Evolutionary conservation across 164 flowering plant genomes (phyloP).

Genomic region (Vitis amurensis): DNA sequence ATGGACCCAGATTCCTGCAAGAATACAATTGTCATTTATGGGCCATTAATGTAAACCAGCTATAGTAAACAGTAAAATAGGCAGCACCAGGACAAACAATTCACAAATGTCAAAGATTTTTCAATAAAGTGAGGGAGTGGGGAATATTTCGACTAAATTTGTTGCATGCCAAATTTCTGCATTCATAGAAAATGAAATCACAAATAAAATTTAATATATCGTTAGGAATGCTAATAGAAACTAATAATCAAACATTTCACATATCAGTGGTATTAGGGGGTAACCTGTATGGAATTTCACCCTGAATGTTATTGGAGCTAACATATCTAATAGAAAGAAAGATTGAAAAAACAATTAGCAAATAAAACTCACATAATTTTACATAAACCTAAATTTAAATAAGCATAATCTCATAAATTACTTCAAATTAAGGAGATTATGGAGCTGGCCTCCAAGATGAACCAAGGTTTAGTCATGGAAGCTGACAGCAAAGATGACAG

Average conservation of each 20-base stretch:
- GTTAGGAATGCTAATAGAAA: not conserved
- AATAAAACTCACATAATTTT: too few relatives aligned
- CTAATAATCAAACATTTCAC: slow-evolving; percentile 35
- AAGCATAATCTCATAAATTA: slow-evolving; percentile 44
- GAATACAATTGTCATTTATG: slow-evolving; percentile 1
- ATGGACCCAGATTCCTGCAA: slow-evolving; percentile 81
- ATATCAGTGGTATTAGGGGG: slow-evolving; percentile 70
- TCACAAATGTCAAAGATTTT: slow-evolving; percentile 62
- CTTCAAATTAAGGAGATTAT: slow-evolving; percentile 50
- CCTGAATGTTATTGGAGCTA: slow-evolving; percentile 61
- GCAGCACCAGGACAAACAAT: slow-evolving; percentile 26
- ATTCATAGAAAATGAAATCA: not conserved
- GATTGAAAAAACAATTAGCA: not conserved
- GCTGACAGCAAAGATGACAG: slow-evolving; percentile 37
- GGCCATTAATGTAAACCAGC: not conserved
- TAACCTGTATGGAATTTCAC: slow-evolving; percentile 58
- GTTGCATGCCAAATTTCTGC: slow-evolving; percentile 76
- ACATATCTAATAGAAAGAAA: slow-evolving; percentile 51
- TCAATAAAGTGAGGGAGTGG: slow-evolving; percentile 43
- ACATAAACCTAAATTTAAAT: not conserved
- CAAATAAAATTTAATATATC: not conserved
- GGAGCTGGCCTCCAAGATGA: slow-evolving; percentile 56
- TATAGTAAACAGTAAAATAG: not conserved
- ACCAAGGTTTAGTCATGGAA: slow-evolving; percentile 49
- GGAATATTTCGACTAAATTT: slow-evolving; percentile 56